A percentile compares a stretch with the other conserved stretches of the same genome.
Conservation (phyloP, 2,329 filamentous ascomycete species). For the Pezicula rhizophila region DNA sequence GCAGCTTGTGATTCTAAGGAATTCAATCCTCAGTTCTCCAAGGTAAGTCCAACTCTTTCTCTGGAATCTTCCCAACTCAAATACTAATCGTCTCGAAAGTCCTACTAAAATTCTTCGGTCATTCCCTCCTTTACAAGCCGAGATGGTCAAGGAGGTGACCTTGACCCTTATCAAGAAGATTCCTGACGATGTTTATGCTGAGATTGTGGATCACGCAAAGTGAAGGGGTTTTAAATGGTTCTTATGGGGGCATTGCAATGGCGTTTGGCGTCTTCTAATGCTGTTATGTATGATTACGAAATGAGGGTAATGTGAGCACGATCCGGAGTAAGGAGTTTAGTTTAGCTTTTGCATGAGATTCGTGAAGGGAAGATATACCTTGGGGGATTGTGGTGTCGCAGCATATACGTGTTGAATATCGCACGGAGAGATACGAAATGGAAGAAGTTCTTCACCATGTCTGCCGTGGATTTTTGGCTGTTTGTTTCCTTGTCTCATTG, state of each 20-base stretch:
- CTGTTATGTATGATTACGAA: no score
- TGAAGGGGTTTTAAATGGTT: constrained; percentile 31
- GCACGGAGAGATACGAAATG: no score
- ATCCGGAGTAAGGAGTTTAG: no score
- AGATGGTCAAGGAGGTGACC: constrained; percentile 77
- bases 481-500: no score
- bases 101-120: constrained; percentile 89
- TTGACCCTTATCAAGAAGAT: constrained; percentile 85
- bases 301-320: no score
- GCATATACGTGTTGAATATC: no score
- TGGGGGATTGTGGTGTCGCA: no score
- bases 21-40: constrained; percentile 74
- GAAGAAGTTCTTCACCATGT: no score
- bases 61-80: neutral
- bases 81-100: constrained; percentile 40
- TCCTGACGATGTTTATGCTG: constrained; percentile 81
- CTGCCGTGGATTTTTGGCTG: no score
- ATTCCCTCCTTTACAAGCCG: constrained; percentile 77
- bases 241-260: constrained; percentile 1
- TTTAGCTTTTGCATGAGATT: no score
- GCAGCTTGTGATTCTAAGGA: constrained; percentile 82
- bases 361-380: no score
- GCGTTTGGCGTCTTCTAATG: constrained; percentile 2
- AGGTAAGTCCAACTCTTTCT: constrained; percentile 51
- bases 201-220: constrained; percentile 82